phyloP scores from a whole-genome alignment of 352 stramenopile species.

The Globisporangium parvum region DNA sequence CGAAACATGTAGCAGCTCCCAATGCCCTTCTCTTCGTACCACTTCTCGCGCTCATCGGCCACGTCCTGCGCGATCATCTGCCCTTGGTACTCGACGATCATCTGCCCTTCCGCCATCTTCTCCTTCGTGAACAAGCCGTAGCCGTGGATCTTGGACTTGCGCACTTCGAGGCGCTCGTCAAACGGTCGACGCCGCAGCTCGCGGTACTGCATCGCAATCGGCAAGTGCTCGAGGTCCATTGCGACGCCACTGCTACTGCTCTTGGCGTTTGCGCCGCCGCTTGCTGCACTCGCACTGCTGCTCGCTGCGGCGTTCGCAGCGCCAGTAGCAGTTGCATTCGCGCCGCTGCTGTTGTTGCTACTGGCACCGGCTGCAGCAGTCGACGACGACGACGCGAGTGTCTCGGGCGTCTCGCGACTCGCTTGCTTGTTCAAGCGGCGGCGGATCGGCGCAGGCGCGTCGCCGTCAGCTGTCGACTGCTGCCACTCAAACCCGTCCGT shows the following conservation, averaged over 20 bases:
- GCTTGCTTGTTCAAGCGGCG: constrained; percentile 47
- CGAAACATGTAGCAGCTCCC: constrained; percentile 98
- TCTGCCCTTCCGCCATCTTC: constrained; percentile 86
- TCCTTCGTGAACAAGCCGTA: constrained; percentile 96
- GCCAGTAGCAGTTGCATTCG: constrained; percentile 4
- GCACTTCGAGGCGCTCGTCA: constrained; percentile 86
- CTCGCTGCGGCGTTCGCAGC: constrained; percentile 7
- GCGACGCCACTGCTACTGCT: constrained; percentile 28
- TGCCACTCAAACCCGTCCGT: constrained; percentile 80
- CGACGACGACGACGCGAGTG: constrained; percentile 3
- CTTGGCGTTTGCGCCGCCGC: neutral
- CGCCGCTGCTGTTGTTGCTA: constrained; percentile 2
- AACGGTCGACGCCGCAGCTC: constrained; percentile 89
- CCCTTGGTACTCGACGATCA: constrained; percentile 97
- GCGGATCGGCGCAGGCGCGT: constrained; percentile 15
- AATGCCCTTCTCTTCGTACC: constrained; percentile 92
- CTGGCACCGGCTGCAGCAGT: constrained; percentile 4
- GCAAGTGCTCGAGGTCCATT: constrained; percentile 80
- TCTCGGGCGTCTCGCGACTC: constrained; percentile 33
- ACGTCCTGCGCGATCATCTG: constrained; percentile 89
- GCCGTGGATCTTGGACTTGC: constrained; percentile 93
- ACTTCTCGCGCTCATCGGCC: constrained; percentile 90
- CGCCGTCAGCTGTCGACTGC: constrained; percentile 18
- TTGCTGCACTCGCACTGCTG: no score
- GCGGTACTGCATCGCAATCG: constrained; percentile 88